These are phyloP conservation scores for Trametes cubensis DNA, from an alignment of 768 basidiomycete species.

Conservation along the genomic window DNA sequence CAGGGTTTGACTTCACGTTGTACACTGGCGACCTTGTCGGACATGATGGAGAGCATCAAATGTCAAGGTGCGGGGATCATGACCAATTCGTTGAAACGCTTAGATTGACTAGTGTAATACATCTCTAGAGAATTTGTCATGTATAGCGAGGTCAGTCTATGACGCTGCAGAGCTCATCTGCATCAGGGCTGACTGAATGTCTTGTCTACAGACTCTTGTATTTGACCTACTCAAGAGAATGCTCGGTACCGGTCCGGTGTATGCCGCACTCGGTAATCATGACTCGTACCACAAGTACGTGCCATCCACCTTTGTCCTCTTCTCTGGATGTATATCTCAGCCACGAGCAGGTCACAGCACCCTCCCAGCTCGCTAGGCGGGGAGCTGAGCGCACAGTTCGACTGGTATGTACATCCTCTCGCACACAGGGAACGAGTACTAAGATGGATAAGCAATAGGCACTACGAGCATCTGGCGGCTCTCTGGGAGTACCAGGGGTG, in stretches of 20 bases:
- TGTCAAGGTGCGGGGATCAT: constrained; percentile 51
- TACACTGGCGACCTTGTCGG: constrained; percentile 77
- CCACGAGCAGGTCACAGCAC: constrained; percentile 52
- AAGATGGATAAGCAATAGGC: constrained; percentile 43
- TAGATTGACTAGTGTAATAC: not conserved
- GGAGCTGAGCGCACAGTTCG: constrained; percentile 58
- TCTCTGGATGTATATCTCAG: not conserved
- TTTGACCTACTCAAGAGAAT: constrained; percentile 67
- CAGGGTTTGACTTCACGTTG: constrained; percentile 64
- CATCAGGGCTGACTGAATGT: not conserved
- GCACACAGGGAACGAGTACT: too few relatives aligned
- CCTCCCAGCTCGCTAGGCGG: constrained; percentile 61
- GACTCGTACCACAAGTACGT: constrained; percentile 69
- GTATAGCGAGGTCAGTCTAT: constrained; percentile 58
- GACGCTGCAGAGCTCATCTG: not conserved
- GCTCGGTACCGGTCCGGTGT: constrained; percentile 69
- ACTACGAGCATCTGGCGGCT: constrained; percentile 72
- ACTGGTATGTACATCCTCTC: constrained; percentile 46
- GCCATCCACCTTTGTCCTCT: too few relatives aligned
- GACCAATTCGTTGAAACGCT: not conserved
- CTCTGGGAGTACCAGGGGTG: constrained; percentile 75
- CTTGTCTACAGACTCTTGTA: constrained; percentile 53
- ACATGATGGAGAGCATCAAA: constrained; percentile 68
- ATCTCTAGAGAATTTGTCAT: constrained; percentile 53
- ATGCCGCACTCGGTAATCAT: constrained; percentile 77